Percentiles rank a stretch among this genome's conserved stretches.
phyloP scores from a whole-genome alignment of 768 basidiomycete genomes.

The Candolleomyces aberdarensis region DNA sequence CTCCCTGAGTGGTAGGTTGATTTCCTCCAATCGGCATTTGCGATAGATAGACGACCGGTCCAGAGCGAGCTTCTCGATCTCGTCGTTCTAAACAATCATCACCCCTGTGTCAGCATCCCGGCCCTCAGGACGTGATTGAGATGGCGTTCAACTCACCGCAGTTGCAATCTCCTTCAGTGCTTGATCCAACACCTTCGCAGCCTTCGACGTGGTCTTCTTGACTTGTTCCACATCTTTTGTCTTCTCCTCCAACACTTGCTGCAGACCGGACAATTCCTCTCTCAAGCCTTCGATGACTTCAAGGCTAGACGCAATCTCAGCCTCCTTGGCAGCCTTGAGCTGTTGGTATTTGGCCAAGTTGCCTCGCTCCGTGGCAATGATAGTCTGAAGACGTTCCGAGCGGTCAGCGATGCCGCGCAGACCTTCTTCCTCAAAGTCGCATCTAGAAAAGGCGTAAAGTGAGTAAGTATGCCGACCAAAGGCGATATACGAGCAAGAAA shows the following conservation, averaged over 20 bases:
- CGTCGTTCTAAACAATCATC: constrained; percentile 46
- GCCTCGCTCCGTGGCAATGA: constrained; percentile 48
- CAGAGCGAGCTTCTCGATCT: constrained; percentile 83
- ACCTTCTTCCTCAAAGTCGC: constrained; percentile 80
- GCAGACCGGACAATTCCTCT: constrained; percentile 57
- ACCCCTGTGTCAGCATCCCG: neutral
- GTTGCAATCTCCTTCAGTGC: constrained; percentile 86
- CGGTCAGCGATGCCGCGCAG: constrained; percentile 64
- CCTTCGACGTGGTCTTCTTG: constrained; percentile 66
- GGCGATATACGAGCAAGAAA: constrained; percentile 1
- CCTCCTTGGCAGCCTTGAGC: constrained; percentile 51
- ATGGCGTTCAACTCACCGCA: constrained; percentile 45
- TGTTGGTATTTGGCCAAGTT: constrained; percentile 52
- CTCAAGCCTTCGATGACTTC: constrained; percentile 52
- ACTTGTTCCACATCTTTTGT: constrained; percentile 71
- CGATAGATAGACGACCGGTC: constrained; percentile 87
- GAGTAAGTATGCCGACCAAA: neutral
- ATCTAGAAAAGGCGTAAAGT: constrained; percentile 36
- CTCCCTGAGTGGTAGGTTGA: constrained; percentile 69
- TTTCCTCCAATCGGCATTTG: constrained; percentile 91
- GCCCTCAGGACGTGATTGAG: neutral
- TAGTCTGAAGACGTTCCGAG: constrained; percentile 48
- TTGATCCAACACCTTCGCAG: constrained; percentile 77
- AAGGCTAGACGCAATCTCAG: constrained; percentile 60
- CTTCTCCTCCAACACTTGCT: constrained; percentile 69